Percentiles rank a stretch among this genome's conserved stretches.
Evolutionary conservation across 352 stramenopile species (phyloP).

Genomic region (Pythium folliculosum): DNA sequence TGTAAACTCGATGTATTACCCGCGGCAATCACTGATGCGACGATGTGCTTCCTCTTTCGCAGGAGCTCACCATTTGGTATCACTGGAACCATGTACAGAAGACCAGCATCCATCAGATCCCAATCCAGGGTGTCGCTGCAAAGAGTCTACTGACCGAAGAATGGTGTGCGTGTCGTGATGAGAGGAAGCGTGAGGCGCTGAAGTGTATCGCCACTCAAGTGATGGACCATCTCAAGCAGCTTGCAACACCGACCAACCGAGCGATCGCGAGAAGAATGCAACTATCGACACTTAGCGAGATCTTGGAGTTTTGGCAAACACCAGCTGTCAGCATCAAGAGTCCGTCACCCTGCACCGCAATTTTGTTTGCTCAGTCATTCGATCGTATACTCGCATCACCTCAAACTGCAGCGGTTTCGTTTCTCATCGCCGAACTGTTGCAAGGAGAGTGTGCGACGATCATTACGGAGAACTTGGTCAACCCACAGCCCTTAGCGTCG

Average conservation of each 20-base stretch:
- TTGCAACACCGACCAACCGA: conserved; percentile 17
- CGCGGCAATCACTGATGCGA: background rate
- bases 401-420: conserved; percentile 55
- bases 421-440: conserved; percentile 73
- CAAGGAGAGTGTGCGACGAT: conserved; percentile 73
- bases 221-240: conserved; percentile 29
- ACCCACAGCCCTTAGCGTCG: background rate
- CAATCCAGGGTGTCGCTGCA: conserved; percentile 42
- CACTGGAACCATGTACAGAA: conserved; percentile 42
- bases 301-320: conserved; percentile 16
- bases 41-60: background rate
- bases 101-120: conserved; percentile 31
- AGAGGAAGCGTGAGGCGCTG: conserved; percentile 21
- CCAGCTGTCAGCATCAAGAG: background rate
- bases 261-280: conserved; percentile 4
- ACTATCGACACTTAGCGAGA: conserved; percentile 5
- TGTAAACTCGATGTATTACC: background rate
- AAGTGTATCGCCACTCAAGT: conserved; percentile 14
- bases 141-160: conserved; percentile 39
- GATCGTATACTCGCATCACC: conserved; percentile 27
- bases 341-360: background rate
- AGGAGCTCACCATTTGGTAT: conserved; percentile 77
- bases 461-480: conserved; percentile 49
- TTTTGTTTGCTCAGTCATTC: conserved; percentile 22
- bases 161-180: conserved; percentile 38